Conservation (phyloP, 1,284 basidiomycete species). For the Spongiforma sp. region DNA sequence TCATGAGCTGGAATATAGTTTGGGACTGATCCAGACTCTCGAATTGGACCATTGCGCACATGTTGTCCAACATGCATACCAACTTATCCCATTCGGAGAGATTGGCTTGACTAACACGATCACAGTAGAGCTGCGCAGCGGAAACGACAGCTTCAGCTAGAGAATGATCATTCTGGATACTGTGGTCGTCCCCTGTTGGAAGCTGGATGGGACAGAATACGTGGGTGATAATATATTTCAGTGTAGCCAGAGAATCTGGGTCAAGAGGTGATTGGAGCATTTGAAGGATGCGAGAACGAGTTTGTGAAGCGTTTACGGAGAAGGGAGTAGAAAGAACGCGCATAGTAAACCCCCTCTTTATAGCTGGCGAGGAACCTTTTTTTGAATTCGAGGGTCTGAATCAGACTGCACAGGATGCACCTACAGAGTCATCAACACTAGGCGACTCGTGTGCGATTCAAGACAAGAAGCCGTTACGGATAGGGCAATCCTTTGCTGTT, state of each 20-base stretch:
- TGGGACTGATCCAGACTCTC: neutral
- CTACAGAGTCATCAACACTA: too few relatives aligned
- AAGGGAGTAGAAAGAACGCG: too few relatives aligned
- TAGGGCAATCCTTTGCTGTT: too few relatives aligned
- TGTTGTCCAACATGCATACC: neutral
- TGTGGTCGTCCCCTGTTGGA: neutral
- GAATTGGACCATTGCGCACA: neutral
- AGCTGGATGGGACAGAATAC: neutral
- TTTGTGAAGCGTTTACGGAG: too few relatives aligned
- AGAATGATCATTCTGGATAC: neutral
- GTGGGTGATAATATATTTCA: neutral
- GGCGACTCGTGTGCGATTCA: too few relatives aligned
- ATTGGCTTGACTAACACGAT: neutral
- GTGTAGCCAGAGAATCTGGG: neutral
- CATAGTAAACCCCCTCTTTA: too few relatives aligned
- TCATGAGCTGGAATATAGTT: neutral
- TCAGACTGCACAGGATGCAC: too few relatives aligned
- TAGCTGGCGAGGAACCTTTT: too few relatives aligned
- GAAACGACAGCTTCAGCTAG: neutral
- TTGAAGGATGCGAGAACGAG: too few relatives aligned
- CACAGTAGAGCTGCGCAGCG: neutral
- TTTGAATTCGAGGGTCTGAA: too few relatives aligned
- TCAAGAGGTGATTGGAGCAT: neutral
- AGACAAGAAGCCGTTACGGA: too few relatives aligned
- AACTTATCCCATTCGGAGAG: neutral